Evolutionary conservation across 2,329 filamentous ascomycete genomes (phyloP).

Genomic region (Amauroascus niger): DNA sequence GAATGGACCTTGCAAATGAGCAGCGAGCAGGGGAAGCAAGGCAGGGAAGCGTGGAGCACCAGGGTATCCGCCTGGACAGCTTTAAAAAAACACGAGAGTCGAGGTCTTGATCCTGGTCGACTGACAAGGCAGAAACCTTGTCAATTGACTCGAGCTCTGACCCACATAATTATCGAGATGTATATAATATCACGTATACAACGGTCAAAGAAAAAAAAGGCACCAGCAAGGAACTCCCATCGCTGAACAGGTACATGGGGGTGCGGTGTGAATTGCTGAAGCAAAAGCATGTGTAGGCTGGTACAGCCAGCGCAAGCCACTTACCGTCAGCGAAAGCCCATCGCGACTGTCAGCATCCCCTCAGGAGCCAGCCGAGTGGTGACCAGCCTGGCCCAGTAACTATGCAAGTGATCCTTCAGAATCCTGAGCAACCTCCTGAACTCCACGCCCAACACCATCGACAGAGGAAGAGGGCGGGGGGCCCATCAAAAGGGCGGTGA

Average conservation of each 20-base stretch:
- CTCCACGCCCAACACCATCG: not conserved
- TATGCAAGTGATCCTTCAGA: not conserved
- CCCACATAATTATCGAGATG: not conserved
- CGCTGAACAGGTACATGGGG: no score
- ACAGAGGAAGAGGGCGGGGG: not conserved
- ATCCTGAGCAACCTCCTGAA: not conserved
- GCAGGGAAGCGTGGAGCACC: not conserved
- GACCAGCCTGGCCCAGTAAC: not conserved
- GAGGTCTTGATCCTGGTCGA: not conserved
- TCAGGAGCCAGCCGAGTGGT: not conserved
- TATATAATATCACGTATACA: not conserved
- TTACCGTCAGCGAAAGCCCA: not conserved
- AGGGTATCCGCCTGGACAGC: not conserved
- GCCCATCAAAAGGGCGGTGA: slow-evolving; percentile 4
- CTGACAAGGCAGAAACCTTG: not conserved
- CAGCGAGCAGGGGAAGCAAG: not conserved
- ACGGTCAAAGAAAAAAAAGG: not conserved
- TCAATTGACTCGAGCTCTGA: not conserved
- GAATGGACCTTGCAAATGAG: no score
- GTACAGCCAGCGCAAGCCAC: not conserved
- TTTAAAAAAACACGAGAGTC: not conserved
- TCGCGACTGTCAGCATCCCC: not conserved
- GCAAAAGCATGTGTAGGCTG: not conserved
- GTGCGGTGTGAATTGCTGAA: no score
- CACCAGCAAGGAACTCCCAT: no score